Evolutionary conservation across 331 rosid genomes (phyloP).

Genomic region (Phaseolus coccineus): DNA sequence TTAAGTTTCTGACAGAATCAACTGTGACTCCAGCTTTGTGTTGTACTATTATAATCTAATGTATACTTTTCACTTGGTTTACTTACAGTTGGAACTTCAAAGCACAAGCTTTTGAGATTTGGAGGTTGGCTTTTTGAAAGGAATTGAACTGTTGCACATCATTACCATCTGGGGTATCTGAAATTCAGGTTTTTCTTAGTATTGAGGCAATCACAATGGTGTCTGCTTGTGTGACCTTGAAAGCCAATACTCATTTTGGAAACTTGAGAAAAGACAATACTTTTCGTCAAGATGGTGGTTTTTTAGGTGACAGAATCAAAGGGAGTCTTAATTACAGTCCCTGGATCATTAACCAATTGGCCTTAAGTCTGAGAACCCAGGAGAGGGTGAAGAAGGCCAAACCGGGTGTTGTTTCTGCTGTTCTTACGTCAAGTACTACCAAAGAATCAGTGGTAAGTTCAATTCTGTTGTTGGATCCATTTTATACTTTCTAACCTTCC

Average conservation of each 20-base stretch:
- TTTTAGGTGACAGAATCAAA: slow-evolving; percentile 68
- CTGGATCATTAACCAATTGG: slow-evolving; percentile 49
- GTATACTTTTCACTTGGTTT: slow-evolving; percentile 44
- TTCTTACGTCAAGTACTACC: slow-evolving; percentile 68
- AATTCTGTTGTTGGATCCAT: slow-evolving; percentile 17
- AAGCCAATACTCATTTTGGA: slow-evolving; percentile 50
- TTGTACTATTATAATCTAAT: slow-evolving; percentile 43
- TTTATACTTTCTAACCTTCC: neutral
- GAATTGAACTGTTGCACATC: slow-evolving; percentile 41
- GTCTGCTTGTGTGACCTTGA: slow-evolving; percentile 64
- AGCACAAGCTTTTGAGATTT: slow-evolving; percentile 49
- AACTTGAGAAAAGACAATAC: slow-evolving; percentile 47
- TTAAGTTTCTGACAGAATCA: slow-evolving; percentile 38
- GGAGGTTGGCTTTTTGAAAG: slow-evolving; percentile 37
- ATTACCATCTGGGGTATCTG: slow-evolving; percentile 20
- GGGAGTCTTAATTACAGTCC: slow-evolving; percentile 51
- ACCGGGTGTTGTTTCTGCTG: slow-evolving; percentile 62
- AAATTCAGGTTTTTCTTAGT: neutral
- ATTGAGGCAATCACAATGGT: slow-evolving; percentile 56
- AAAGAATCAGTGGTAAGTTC: slow-evolving; percentile 65
- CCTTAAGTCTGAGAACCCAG: slow-evolving; percentile 48
- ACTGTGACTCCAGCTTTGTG: slow-evolving; percentile 24
- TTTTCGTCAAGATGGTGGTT: slow-evolving; percentile 54
- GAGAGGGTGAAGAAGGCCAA: slow-evolving; percentile 56
- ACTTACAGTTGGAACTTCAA: slow-evolving; percentile 45